Percentiles rank a stretch among this genome's conserved stretches.
Evolutionary conservation across 2,329 filamentous ascomycete species (phyloP).

Genomic region (Epichloe brachyelytri): DNA sequence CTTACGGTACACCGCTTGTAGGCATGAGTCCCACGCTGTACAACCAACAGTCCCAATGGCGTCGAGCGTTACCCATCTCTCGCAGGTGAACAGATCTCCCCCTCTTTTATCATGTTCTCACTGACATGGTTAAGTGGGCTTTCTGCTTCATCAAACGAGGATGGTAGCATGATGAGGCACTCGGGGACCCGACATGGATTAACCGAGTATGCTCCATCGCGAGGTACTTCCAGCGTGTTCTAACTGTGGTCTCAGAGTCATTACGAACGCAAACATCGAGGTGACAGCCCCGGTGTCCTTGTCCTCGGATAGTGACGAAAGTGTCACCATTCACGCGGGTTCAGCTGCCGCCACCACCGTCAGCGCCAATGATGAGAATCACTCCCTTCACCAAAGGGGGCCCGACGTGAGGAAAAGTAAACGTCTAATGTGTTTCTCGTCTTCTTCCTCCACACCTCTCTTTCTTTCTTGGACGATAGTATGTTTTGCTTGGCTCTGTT

Average conservation of each 20-base stretch:
- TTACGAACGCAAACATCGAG: slow-evolving; percentile 27
- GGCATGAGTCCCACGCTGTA: slow-evolving; percentile 33
- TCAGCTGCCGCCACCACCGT: slow-evolving; percentile 24
- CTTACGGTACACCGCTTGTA: slow-evolving; percentile 50
- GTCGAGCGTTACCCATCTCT: slow-evolving; percentile 17
- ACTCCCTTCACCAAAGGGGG: slow-evolving; percentile 35
- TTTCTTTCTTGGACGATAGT: slow-evolving; percentile 4
- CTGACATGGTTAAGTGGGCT: slow-evolving; percentile 12
- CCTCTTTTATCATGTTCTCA: neutral
- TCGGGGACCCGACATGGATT: slow-evolving; percentile 21
- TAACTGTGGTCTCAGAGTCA: slow-evolving; percentile 24
- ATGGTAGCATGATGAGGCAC: slow-evolving; percentile 15
- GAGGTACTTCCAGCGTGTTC: slow-evolving; percentile 15
- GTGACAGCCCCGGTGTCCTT: slow-evolving; percentile 26
- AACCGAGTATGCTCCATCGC: slow-evolving; percentile 22
- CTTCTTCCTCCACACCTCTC: neutral
- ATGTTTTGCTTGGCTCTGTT: slow-evolving; percentile 7
- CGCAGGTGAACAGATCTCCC: slow-evolving; percentile 17
- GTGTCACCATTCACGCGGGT: slow-evolving; percentile 41
- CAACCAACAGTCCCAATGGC: slow-evolving; percentile 24
- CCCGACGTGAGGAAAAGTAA: slow-evolving; percentile 19
- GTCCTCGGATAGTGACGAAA: slow-evolving; percentile 39
- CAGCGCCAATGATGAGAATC: slow-evolving; percentile 29
- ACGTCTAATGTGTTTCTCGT: slow-evolving; percentile 5
- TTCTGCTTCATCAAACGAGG: slow-evolving; percentile 18